These are phyloP conservation scores for Schrenkiella parvula DNA, from an alignment of 345 rosid genomes.

Conservation along the genomic window DNA sequence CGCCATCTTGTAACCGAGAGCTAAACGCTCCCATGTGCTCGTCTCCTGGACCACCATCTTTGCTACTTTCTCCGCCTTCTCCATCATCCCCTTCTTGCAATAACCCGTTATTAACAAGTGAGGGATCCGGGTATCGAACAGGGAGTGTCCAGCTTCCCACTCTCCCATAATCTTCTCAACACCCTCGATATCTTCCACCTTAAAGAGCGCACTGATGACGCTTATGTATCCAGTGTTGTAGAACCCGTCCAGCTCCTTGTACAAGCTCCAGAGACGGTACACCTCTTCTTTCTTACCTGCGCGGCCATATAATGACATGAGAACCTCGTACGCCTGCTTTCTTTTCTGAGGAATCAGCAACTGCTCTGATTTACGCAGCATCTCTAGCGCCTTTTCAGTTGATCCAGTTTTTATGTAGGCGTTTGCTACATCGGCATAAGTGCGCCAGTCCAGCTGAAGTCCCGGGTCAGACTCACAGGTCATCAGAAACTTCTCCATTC, in stretches of 20 bases:
- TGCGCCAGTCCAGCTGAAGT: slow-evolving; percentile 41
- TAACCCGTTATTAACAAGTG: slow-evolving; percentile 44
- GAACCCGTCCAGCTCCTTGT: slow-evolving; percentile 37
- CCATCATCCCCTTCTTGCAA: slow-evolving; percentile 44
- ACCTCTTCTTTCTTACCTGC: slow-evolving; percentile 47
- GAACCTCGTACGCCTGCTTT: slow-evolving; percentile 36
- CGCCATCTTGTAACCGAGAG: slow-evolving; percentile 33
- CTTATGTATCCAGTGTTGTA: slow-evolving; percentile 42
- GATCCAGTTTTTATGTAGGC: slow-evolving; percentile 48
- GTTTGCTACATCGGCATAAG: slow-evolving; percentile 41
- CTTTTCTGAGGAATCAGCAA: slow-evolving; percentile 10
- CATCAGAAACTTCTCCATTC: slow-evolving; percentile 49
- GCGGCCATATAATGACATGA: slow-evolving; percentile 46
- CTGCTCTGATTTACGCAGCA: slow-evolving; percentile 48
- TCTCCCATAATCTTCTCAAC: slow-evolving; percentile 54
- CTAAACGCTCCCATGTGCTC: slow-evolving; percentile 39
- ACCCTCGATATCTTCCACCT: slow-evolving; percentile 48
- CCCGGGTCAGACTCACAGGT: slow-evolving; percentile 43
- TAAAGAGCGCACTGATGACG: slow-evolving; percentile 51
- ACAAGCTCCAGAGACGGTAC: slow-evolving; percentile 50
- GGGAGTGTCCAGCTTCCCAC: slow-evolving; percentile 42
- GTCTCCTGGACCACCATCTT: slow-evolving; percentile 31
- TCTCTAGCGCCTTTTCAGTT: slow-evolving; percentile 36
- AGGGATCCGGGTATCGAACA: slow-evolving; percentile 46
- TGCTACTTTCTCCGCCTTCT: slow-evolving; percentile 50